Percentiles rank a stretch among this genome's conserved stretches.
phyloP scores from a whole-genome alignment of 2,329 filamentous ascomycete species.

The Pochonia chlamydosporia region DNA sequence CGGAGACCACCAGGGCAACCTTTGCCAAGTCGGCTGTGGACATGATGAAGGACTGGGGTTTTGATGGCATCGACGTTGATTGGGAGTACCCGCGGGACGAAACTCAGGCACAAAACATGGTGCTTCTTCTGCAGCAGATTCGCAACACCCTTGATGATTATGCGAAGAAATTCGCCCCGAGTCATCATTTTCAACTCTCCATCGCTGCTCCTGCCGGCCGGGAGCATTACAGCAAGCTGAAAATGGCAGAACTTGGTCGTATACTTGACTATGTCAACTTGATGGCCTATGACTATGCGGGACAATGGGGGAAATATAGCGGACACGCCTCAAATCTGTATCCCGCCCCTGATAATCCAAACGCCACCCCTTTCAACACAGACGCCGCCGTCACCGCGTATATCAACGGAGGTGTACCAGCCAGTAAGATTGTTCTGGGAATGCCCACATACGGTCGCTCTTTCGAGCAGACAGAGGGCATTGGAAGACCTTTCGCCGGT shows the following conservation, averaged over 20 bases:
- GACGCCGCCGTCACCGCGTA: conserved; percentile 63
- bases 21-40: conserved; percentile 67
- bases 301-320: conserved; percentile 58
- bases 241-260: conserved; percentile 39
- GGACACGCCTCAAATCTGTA: conserved; percentile 72
- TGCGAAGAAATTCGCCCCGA: conserved; percentile 33
- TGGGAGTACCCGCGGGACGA: conserved; percentile 32
- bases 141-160: conserved; percentile 44
- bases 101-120: conserved; percentile 36
- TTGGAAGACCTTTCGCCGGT: conserved; percentile 58
- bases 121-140: conserved; percentile 37
- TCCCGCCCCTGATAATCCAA: conserved; percentile 43
- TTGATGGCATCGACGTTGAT: conserved; percentile 42
- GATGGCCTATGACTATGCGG: conserved; percentile 76
- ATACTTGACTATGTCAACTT: conserved; percentile 54
- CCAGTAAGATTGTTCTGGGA: conserved; percentile 66
- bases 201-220: conserved; percentile 47
- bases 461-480: conserved; percentile 46
- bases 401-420: conserved; percentile 52
- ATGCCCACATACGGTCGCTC: conserved; percentile 55
- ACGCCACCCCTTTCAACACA: conserved; percentile 64
- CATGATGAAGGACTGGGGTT: conserved; percentile 67
- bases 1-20: conserved; percentile 51
- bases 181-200: conserved; percentile 48
- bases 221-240: conserved; percentile 40